Percentiles rank a stretch among this genome's conserved stretches.
Conservation (phyloP, 352 stramenopile genomes). For the Phytophthora europaea region DNA sequence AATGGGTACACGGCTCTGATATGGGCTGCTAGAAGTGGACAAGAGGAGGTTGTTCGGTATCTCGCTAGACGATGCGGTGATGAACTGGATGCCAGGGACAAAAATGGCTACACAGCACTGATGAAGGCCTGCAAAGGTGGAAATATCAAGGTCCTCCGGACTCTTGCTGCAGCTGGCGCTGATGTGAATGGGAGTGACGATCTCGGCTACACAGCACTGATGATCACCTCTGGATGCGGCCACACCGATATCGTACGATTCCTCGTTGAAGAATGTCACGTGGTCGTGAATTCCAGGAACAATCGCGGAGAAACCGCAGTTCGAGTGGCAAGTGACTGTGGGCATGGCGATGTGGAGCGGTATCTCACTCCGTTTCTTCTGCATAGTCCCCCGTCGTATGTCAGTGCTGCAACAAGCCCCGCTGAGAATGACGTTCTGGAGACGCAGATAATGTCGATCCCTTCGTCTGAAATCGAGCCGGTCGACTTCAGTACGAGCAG, state of each 20-base stretch:
- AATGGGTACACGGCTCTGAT: neutral
- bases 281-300: neutral
- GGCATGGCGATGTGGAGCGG: neutral
- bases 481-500: neutral
- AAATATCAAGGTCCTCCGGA: too few species aligned
- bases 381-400: neutral
- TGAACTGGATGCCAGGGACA: too few species aligned
- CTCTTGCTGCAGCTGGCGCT: neutral
- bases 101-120: too few species aligned
- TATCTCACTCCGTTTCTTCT: neutral
- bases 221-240: neutral
- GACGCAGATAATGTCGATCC: too few species aligned
- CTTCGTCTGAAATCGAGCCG: conserved; percentile 4
- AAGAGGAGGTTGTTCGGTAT: too few species aligned
- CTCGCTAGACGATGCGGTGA: too few species aligned
- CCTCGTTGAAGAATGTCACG: neutral
- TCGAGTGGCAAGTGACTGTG: neutral
- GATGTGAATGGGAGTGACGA: neutral
- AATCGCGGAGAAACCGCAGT: neutral
- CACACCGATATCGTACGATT: neutral
- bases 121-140: neutral
- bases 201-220: neutral
- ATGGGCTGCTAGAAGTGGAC: too few species aligned
- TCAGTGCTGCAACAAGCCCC: neutral
- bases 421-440: neutral